Evolutionary conservation across 106 monocot genomes (phyloP).

Genomic region (Agapanthus africanus): DNA sequence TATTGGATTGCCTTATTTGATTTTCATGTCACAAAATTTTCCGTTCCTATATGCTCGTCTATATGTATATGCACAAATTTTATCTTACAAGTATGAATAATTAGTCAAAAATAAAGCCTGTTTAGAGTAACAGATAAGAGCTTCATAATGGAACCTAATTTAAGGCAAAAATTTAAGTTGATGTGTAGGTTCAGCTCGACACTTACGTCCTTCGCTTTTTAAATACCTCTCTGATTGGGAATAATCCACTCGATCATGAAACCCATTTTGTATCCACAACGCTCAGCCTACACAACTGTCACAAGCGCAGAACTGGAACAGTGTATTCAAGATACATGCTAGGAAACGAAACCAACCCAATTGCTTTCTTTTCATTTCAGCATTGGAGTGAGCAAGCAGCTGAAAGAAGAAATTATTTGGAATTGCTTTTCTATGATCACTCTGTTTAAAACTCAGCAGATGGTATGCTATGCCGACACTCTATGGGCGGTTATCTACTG

Average conservation of each 20-base stretch:
- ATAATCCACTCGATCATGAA: not conserved
- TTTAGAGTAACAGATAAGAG: not conserved
- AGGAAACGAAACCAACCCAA: not conserved
- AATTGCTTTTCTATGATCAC: not conserved
- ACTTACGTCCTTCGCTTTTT: not conserved
- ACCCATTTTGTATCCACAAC: not conserved
- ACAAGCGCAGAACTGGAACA: not conserved
- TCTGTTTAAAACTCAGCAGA: too few species aligned
- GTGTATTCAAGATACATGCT: not conserved
- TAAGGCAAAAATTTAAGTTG: not conserved
- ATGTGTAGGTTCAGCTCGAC: not conserved
- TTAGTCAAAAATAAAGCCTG: not conserved
- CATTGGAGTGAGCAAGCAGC: not conserved
- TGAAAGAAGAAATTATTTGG: not conserved
- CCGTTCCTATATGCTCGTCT: not conserved
- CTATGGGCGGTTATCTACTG: not conserved
- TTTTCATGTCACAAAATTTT: not conserved
- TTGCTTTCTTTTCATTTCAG: not conserved
- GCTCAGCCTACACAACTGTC: not conserved
- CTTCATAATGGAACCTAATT: not conserved
- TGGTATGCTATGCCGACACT: too few species aligned
- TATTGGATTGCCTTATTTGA: too few species aligned
- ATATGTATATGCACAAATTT: not conserved
- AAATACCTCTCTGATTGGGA: not conserved
- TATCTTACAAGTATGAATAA: not conserved